Conservation (phyloP, 768 basidiomycete species). For the Kwoniella bestiolae region DNA sequence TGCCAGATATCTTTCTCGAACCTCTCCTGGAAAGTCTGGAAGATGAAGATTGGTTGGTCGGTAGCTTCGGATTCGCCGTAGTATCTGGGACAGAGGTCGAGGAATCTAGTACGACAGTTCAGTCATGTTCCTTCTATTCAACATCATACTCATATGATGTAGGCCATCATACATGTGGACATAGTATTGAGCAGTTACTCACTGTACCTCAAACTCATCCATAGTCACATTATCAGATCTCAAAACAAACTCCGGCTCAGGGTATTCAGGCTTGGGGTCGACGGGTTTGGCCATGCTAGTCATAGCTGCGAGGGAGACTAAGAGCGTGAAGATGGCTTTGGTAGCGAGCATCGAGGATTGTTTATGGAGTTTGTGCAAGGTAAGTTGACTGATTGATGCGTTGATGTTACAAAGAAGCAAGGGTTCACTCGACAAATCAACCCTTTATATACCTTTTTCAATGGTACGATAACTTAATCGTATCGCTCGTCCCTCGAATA, state of each 20-base stretch:
- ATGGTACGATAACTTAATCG: too few species aligned
- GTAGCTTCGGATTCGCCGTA: slow-evolving; percentile 4
- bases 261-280: neutral
- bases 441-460: too few species aligned
- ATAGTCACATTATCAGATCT: neutral
- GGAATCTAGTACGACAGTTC: neutral
- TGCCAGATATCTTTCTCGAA: neutral
- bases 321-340: neutral
- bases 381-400: too few species aligned
- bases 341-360: neutral
- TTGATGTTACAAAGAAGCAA: too few species aligned
- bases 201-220: neutral
- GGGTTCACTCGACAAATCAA: too few species aligned
- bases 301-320: neutral
- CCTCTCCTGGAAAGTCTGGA: neutral
- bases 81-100: slow-evolving; percentile 1
- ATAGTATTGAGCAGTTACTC: neutral
- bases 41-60: slow-evolving; percentile 1
- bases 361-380: too few species aligned
- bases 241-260: neutral
- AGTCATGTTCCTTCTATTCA: too few species aligned
- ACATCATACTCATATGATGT: neutral
- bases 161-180: too few species aligned
- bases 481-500: too few species aligned
- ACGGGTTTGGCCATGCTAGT: neutral